Evolutionary conservation across 192 early-diverging fungal species (phyloP), one percentile per base, ranked within the genome.

Genomic region (Linnemannia elongata): DNA sequence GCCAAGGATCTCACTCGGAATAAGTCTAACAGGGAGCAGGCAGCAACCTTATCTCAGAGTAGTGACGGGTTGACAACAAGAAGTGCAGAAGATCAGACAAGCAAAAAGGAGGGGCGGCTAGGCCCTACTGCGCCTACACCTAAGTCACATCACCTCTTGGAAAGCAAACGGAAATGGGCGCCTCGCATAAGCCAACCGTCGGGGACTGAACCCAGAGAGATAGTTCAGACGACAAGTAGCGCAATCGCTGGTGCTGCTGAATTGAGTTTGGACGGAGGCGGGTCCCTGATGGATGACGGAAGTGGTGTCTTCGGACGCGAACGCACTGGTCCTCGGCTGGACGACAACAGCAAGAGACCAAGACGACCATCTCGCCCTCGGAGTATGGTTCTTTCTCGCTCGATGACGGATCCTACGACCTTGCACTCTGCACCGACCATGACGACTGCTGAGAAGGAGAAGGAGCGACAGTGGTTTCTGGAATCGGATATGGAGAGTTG

Each of bases 401-500:
- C 75, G 24, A 77, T 77, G 76, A 82, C 81, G 1, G 81, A 82
- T n/a, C 81, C 81, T 22, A 47, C 24, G n/a, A 55, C 80, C 8
- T 70, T 75, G 22, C 57, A 69, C n/a, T 54, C 73, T 24, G 18
- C 60, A 30, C 30, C 60, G 4, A 66, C 60, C 8, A 66, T 33
- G 30, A 66, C 33, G 33, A 41, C 20, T 27, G 70, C 72, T 13
- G 69, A 55, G 12, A 52, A 82, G 27, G 69, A 71, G 20, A 41
- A 77, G 4, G 76, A 82, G n/a, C 81, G 76, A 17, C 66, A 44
- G 33, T 82, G 81, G 81, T 82, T 66, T 66, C 35, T 52, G n/a
- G 81, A 77, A 45, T 73, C 81, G 39, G 81, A 82, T 30, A 77
- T n/a, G 44, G 81, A 82, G 33, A 35, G 76, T n/a, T 82, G 81